Percentiles rank a stretch among this genome's conserved stretches.
Evolutionary conservation across 1,139 yeast species (phyloP).

Genomic region (Lodderomyces beijingensis): DNA sequence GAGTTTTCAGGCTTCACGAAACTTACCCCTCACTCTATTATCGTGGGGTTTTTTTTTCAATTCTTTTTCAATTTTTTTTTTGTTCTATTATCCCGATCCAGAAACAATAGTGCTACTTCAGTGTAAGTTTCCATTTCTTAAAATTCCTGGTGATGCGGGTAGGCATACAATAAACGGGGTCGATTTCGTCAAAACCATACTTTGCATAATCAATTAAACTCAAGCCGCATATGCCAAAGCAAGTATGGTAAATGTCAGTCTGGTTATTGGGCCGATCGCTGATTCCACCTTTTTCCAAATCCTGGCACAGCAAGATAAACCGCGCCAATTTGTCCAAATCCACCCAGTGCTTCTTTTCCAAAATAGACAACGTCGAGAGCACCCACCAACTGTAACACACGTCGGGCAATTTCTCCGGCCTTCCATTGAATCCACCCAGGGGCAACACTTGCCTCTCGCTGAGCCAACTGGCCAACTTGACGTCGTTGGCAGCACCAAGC

Average conservation of each 20-base stretch:
- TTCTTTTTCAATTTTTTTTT: not conserved
- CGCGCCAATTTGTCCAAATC: slow-evolving; percentile 53
- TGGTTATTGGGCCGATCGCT: slow-evolving; percentile 89
- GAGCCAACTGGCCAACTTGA: slow-evolving; percentile 64
- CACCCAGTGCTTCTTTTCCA: slow-evolving; percentile 70
- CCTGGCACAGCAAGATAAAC: slow-evolving; percentile 79
- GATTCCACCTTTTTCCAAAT: slow-evolving; percentile 75
- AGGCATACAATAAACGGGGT: slow-evolving; percentile 89
- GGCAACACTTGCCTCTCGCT: slow-evolving; percentile 82
- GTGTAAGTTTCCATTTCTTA: slow-evolving; percentile 41
- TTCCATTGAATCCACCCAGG: slow-evolving; percentile 89
- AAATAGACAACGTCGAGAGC: slow-evolving; percentile 67
- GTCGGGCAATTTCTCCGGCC: slow-evolving; percentile 95
- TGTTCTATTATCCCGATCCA: too few species aligned
- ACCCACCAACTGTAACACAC: slow-evolving; percentile 99
- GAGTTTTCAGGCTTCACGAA: too few species aligned
- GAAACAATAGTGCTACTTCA: too few species aligned
- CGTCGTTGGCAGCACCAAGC: slow-evolving; percentile 38
- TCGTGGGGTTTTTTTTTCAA: not conserved
- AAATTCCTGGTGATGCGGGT: slow-evolving; percentile 41
- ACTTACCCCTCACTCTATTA: too few species aligned
- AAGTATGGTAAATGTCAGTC: slow-evolving; percentile 89
- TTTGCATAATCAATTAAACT: slow-evolving; percentile 62
- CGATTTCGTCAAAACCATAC: slow-evolving; percentile 51
- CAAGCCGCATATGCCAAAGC: slow-evolving; percentile 85